These are phyloP conservation scores for Sporothrix luriei DNA, from an alignment of 2,329 filamentous ascomycete species.

Conservation along the genomic window DNA sequence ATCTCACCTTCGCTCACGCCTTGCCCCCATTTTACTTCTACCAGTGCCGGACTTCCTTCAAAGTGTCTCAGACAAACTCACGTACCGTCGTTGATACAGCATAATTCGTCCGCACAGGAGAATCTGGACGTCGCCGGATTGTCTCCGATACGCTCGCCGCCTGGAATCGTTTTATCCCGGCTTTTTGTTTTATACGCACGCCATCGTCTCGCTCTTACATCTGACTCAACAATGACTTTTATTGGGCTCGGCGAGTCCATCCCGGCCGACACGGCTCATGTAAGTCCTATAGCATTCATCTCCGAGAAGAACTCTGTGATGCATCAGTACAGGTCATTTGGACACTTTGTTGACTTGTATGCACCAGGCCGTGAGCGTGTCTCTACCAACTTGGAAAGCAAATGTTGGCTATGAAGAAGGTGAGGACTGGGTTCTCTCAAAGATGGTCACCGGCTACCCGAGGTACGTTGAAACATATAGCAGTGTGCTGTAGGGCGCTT, in stretches of 20 bases:
- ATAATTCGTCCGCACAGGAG: neutral
- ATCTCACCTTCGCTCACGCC: constrained; percentile 10
- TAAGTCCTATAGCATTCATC: constrained; percentile 48
- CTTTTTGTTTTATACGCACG: neutral
- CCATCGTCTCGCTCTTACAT: neutral
- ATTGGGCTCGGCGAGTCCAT: constrained; percentile 68
- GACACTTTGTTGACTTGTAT: constrained; percentile 2
- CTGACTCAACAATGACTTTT: constrained; percentile 28
- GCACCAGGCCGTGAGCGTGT: constrained; percentile 86
- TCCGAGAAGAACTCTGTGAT: neutral
- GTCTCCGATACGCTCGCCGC: neutral
- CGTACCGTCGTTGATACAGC: neutral
- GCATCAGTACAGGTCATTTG: neutral
- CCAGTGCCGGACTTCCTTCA: neutral
- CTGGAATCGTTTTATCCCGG: neutral
- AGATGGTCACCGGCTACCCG: constrained; percentile 90
- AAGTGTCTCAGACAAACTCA: neutral
- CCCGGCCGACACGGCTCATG: constrained; percentile 76
- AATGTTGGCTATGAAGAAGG: constrained; percentile 96
- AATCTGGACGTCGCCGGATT: neutral
- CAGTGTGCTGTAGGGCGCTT: neutral
- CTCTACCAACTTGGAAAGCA: constrained; percentile 86
- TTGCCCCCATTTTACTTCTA: neutral
- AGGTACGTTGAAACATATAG: constrained; percentile 53
- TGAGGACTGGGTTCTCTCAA: constrained; percentile 78